phyloP scores from a whole-genome alignment of 2,329 filamentous ascomycete species.

The Aspergillus pseudoviridinutans region DNA sequence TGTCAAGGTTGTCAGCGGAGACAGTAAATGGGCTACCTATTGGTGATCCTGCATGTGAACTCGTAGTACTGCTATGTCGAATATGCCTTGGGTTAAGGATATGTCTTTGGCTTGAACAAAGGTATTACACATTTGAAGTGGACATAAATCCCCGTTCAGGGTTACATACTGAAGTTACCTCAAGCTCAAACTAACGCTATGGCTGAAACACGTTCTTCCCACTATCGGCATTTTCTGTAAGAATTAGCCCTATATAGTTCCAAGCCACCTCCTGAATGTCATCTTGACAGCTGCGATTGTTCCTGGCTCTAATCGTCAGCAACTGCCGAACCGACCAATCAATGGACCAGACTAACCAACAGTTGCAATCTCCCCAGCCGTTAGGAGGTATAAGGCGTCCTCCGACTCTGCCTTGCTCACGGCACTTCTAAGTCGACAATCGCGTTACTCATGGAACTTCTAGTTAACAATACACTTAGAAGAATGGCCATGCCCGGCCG shows the following conservation, averaged over 20 bases:
- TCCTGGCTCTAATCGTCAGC: not conserved
- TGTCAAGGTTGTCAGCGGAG: slow-evolving; percentile 51
- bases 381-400: slow-evolving; percentile 1
- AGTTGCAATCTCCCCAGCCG: not conserved
- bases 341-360: slow-evolving; percentile 1
- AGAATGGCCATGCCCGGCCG: not conserved
- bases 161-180: not conserved
- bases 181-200: not conserved
- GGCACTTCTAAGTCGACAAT: too few relatives aligned
- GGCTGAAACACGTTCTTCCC: not conserved
- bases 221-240: not conserved
- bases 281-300: not conserved
- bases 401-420: slow-evolving; percentile 1
- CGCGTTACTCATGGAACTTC: too few relatives aligned
- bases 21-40: slow-evolving; percentile 27
- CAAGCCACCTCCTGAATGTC: not conserved
- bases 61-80: not conserved
- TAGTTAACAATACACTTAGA: too few relatives aligned
- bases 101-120: not conserved
- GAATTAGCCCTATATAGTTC: not conserved
- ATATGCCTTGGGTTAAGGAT: not conserved
- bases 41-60: slow-evolving; percentile 11
- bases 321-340: slow-evolving; percentile 1
- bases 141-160: not conserved
- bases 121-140: too few relatives aligned